These are phyloP conservation scores for Blastomyces parvus DNA, from an alignment of 2,329 filamentous ascomycete species.

Conservation along the genomic window DNA sequence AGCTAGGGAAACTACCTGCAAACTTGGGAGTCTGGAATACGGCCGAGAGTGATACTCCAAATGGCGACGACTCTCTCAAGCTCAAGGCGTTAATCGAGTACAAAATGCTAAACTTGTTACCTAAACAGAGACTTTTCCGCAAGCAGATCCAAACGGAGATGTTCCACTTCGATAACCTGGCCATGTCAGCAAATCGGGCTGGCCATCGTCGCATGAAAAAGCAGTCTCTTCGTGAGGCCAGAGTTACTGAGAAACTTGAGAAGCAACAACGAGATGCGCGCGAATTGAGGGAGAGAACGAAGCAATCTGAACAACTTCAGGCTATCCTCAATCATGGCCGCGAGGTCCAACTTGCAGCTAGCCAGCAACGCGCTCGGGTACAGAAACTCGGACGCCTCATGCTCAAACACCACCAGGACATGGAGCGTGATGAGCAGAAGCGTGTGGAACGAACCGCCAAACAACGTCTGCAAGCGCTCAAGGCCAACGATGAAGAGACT, in stretches of 20 bases:
- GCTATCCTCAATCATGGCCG: conserved; percentile 73
- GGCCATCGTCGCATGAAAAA: conserved; percentile 94
- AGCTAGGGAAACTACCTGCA: conserved; percentile 72
- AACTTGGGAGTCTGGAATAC: conserved; percentile 84
- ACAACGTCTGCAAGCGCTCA: conserved; percentile 96
- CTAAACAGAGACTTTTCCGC: conserved; percentile 76
- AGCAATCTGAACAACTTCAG: conserved; percentile 83
- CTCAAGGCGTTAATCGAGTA: conserved; percentile 88
- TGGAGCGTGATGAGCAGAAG: conserved; percentile 99
- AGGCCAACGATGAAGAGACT: conserved; percentile 98
- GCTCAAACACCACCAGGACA: conserved; percentile 82
- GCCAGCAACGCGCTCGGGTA: conserved; percentile 60
- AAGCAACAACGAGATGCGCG: conserved; percentile 96
- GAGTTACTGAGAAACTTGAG: conserved; percentile 97
- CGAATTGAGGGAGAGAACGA: conserved; percentile 95
- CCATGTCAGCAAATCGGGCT: conserved; percentile 90
- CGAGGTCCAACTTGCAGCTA: conserved; percentile 62
- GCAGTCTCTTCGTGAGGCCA: conserved; percentile 85
- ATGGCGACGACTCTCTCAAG: conserved; percentile 73
- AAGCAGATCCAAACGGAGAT: conserved; percentile 84
- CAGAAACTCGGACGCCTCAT: conserved; percentile 85
- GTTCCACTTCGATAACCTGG: conserved; percentile 90
- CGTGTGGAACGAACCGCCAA: conserved; percentile 95
- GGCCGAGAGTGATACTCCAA: conserved; percentile 56
- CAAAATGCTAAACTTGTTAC: conserved; percentile 79